Base-by-base conservation (phyloP, 352 stramenopile genomes). In the Hyaloperonospora arabidopsidis region DNA sequence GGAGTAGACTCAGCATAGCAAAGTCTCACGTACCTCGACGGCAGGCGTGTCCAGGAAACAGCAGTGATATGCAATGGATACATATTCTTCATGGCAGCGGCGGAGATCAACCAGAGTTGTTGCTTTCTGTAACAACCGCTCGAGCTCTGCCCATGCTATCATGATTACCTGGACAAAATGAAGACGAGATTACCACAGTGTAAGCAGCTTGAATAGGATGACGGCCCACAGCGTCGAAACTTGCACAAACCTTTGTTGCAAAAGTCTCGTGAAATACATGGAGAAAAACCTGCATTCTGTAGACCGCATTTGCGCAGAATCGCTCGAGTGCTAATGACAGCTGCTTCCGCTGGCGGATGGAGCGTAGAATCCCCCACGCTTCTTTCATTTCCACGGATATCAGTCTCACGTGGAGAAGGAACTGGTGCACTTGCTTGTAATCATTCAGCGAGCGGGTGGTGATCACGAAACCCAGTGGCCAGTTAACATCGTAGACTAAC, bases 241-340 rank as follows among this genome's bases (percentile, higher is more conserved):
- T 12, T 12, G 0, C 15, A 41, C 51, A 10, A 56, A 82, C 72
- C 56, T 70, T 69, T 13, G 65, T 70, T 15, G 59, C 59, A 52
- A 85, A 81, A 22, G 63, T 61, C 49, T 76, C 72, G 38, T 75
- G 80, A 44, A 81, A 79, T 29, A 67, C 72, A 45, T 49, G 35
- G 1, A 83, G 55, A 8, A 79, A 54, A 18, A 53, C 23, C 49
- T 83, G 70, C 44, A 69, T 81, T 54, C 65, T 68, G 57, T 71
- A 71, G 10, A 83, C 46, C 14, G 72, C 53, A 21, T 63, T 49
- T 19, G 55, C 55, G 39, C 63, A 72, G 15, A 59, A 44, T 38
- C 52, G 65, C 32, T 79, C 60, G 45, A 63, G 49, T 25, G 23
- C 15, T 17, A 46, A 48, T 1, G 52, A 47, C 14, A 58, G 41